Evolutionary conservation across 805 yeast species (phyloP), one percentile per base, ranked within the genome.

Genomic region (Middelhovenomyces tepae): DNA sequence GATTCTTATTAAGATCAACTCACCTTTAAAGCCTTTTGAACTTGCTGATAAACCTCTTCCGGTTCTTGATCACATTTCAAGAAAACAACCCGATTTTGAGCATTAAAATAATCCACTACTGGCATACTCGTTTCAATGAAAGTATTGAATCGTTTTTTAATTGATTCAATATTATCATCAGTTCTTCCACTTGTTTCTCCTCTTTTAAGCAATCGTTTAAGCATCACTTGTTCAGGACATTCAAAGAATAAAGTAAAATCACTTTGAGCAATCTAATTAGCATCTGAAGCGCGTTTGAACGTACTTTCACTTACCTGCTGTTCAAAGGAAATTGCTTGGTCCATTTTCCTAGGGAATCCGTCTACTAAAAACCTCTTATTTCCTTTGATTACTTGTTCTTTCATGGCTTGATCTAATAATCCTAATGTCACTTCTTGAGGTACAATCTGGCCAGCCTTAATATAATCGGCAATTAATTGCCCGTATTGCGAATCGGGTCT

Each of bases 281-380:
- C n/a, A n/a, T n/a, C n/a, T n/a, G n/a, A n/a, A n/a, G n/a, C n/a
- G n/a, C n/a, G n/a, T n/a, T n/a, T n/a, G n/a, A n/a, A n/a, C n/a
- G n/a, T n/a, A n/a, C n/a, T n/a, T 26, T 16, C 7, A 26, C 19
- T 26, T 5, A 53, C 53, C 59, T 47, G 72, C 64, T 77, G 70
- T 58, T 85, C 95, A 53, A 85, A 85, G 11, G 84, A 78, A 17
- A 78, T 35, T 0, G 94, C 94, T 59, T 86, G 95, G 57, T 85
- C 95, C 94, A 86, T 84, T 54, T 85, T 83, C 56, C 95, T 71
- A 33, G 95, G 95, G 67, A 85, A 86, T 0, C 95, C 95, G 56
- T 86, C 95, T 33, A 85, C 74, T 48, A 85, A 62, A 54, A 84
- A 86, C 45, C 71, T 71, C 35, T 65, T 65, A 16, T 59, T 56